phyloP scores from a whole-genome alignment of 306 rosid genomes.

The Cicer yamashitae region DNA sequence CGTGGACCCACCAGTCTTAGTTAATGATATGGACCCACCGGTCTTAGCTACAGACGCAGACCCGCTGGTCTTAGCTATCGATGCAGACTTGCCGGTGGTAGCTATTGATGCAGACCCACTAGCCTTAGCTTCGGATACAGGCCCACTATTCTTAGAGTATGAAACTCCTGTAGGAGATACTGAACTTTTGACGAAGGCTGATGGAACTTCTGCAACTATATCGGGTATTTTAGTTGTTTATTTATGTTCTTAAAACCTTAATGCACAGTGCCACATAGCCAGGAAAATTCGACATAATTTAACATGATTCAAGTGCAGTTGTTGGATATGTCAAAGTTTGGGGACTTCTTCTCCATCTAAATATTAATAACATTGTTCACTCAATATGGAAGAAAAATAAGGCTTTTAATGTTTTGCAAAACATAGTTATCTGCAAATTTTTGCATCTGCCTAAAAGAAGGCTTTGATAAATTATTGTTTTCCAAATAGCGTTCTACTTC shows the following conservation, averaged over 20 bases:
- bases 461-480: slow-evolving; percentile 6
- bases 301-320: not conserved
- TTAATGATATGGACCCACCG: not conserved
- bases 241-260: slow-evolving; percentile 26
- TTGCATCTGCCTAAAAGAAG: not conserved
- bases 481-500: not conserved
- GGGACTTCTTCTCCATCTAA: not conserved
- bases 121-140: not conserved
- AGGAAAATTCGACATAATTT: slow-evolving; percentile 11
- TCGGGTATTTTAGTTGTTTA: slow-evolving; percentile 25
- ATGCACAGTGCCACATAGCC: not conserved
- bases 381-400: not conserved
- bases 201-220: slow-evolving; percentile 50
- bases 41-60: not conserved
- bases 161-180: slow-evolving; percentile 47
- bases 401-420: slow-evolving; percentile 3
- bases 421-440: slow-evolving; percentile 3
- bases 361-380: slow-evolving; percentile 10
- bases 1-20: not conserved
- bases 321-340: slow-evolving; percentile 26
- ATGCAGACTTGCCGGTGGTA: not conserved
- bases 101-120: not conserved
- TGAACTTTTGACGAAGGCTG: slow-evolving; percentile 59
- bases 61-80: not conserved
- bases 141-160: slow-evolving; percentile 33